Percentiles rank a stretch among this genome's conserved stretches.
Evolutionary conservation across 2,329 filamentous ascomycete species (phyloP).

Genomic region (Calycina herbarum): DNA sequence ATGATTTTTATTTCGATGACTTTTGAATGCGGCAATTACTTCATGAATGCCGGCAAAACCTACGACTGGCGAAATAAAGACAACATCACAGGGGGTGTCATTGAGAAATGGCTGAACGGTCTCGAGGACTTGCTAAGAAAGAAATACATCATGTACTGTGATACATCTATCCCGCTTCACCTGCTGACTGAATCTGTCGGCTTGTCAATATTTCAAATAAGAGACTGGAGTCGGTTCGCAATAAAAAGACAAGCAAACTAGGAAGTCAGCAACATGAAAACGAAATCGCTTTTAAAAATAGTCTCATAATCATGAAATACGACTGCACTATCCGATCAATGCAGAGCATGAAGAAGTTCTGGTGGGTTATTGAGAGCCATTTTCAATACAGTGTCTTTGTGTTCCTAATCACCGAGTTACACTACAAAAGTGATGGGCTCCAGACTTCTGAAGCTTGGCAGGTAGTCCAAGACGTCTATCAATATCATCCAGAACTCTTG

Average conservation of each 20-base stretch:
- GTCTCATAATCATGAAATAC: background rate
- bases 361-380: constrained; percentile 6
- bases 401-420: background rate
- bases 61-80: constrained; percentile 3
- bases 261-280: no score
- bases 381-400: constrained; percentile 11
- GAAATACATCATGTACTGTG: constrained; percentile 9
- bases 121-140: constrained; percentile 4
- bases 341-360: background rate
- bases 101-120: constrained; percentile 1
- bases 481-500: no score
- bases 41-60: background rate
- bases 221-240: no score
- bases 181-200: background rate
- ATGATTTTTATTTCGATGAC: constrained; percentile 36
- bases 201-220: no score
- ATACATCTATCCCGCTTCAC: constrained; percentile 4
- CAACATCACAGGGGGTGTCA: background rate
- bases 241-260: no score
- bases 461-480: no score
- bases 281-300: no score
- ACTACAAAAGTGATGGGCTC: no score
- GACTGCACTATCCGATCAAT: background rate
- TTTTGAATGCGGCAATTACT: constrained; percentile 41
- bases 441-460: no score